These are phyloP conservation scores for Elsinoe australis DNA, from an alignment of 2,329 filamentous ascomycete genomes.

Conservation along the genomic window DNA sequence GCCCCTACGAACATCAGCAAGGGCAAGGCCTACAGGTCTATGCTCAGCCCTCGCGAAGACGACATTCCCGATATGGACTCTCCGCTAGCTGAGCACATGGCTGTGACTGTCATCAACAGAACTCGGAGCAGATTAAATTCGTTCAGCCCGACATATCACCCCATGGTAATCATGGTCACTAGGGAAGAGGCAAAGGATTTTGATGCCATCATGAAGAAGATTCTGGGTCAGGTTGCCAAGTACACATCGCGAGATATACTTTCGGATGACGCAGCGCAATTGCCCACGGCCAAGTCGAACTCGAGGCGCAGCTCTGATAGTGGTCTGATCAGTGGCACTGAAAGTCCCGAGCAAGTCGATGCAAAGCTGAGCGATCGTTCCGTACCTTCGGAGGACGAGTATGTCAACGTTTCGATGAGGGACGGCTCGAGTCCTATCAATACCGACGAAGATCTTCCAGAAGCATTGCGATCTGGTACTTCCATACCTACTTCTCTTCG, in stretches of 20 bases:
- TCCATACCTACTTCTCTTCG: slow-evolving; percentile 58
- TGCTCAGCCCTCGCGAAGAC: slow-evolving; percentile 29
- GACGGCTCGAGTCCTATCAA: slow-evolving; percentile 35
- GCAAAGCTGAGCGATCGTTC: slow-evolving; percentile 67
- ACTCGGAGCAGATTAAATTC: slow-evolving; percentile 21
- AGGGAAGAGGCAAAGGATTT: slow-evolving; percentile 62
- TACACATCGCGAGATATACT: slow-evolving; percentile 51
- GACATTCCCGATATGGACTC: slow-evolving; percentile 51
- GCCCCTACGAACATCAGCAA: slow-evolving; percentile 63
- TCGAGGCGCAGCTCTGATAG: slow-evolving; percentile 16
- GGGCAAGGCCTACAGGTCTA: slow-evolving; percentile 18
- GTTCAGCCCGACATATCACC: slow-evolving; percentile 17
- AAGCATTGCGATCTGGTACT: slow-evolving; percentile 46
- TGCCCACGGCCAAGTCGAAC: background rate
- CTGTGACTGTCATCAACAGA: slow-evolving; percentile 57
- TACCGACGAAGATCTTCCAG: slow-evolving; percentile 34
- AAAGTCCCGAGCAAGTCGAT: slow-evolving; percentile 22
- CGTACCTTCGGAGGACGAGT: slow-evolving; percentile 78
- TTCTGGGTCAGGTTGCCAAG: slow-evolving; percentile 66
- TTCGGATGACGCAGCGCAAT: slow-evolving; percentile 33
- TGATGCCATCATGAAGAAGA: slow-evolving; percentile 69
- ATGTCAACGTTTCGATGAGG: slow-evolving; percentile 84
- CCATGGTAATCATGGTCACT: slow-evolving; percentile 64
- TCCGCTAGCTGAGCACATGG: slow-evolving; percentile 55
- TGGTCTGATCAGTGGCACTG: slow-evolving; percentile 22